Base-by-base conservation (phyloP, 2,329 filamentous ascomycete genomes). In the Colletotrichum gloeosporioides region DNA sequence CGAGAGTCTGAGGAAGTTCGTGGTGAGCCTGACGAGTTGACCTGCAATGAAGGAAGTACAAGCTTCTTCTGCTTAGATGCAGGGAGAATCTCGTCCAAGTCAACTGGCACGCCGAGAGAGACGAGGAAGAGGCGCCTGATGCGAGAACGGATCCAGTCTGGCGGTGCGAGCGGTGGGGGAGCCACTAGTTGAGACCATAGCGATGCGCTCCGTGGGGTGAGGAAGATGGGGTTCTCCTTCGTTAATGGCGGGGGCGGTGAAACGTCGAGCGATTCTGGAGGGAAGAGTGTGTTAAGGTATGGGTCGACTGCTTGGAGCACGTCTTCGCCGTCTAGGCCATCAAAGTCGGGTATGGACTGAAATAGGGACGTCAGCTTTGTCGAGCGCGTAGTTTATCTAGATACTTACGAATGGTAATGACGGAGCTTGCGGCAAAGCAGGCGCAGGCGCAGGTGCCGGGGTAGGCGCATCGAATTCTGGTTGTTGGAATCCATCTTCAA, bases 31-130 rank as follows among this genome's bases (percentile, higher is more conserved):
- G 84, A 89, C 77, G 85, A 89, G 66, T 86, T 89, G 83, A 84
- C 80, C 72, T 87, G 87, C 22, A 97, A 93, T 8, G 96, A 98
- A 0, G 97, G 97, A 2, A 99, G 90, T 6, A 99, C 91, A 22
- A 99, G 93, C 83, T 99, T 99, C 90, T 99, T 99, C 84, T 99
- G 97, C 85, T 99, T 99, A 15, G 95, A 98, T 0, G 96, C 96
- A 1, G 97, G 97, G 9, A 99, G 91, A 71, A 99, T 99, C 87
- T 99, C 97, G 85, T 99, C 97, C 0, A 99, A 90, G 81, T 99
- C 97, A 61, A 99, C 95, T 2, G 97, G 97, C 0, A 99, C 97
- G 22, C 97, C 97, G 0, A 99, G 91, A 2, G 96, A 98, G 70
- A 99, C 96, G 57, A 99, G 92, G 84, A 99, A 99, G 31, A 99